Percentiles rank a stretch among this genome's conserved stretches.
Conservation (phyloP, 23 red algal genomes). For the Gracilaria vermiculophylla region DNA sequence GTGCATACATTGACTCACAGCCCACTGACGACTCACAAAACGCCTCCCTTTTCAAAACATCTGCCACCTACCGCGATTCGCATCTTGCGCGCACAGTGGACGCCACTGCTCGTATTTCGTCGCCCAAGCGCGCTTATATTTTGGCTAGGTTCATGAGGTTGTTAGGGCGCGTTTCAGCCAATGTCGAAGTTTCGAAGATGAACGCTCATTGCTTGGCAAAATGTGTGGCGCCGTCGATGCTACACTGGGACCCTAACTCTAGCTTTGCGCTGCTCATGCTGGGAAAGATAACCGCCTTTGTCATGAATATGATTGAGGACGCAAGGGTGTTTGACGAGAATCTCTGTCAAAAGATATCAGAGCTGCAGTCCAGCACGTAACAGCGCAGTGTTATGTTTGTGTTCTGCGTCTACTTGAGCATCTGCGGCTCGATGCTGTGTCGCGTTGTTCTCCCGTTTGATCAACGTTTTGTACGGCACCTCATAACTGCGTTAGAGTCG, state of each 20-base stretch:
- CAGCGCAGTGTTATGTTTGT: background rate
- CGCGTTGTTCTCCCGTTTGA: background rate
- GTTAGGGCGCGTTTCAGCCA: constrained; percentile 70
- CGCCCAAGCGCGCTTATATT: constrained; percentile 58
- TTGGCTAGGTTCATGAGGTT: constrained; percentile 74
- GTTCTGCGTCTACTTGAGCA: background rate
- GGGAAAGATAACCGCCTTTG: constrained; percentile 87
- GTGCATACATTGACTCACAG: constrained; percentile 45
- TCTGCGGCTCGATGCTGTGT: background rate
- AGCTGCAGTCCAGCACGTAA: constrained; percentile 23
- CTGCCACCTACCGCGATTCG: constrained; percentile 1
- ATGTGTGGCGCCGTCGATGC: constrained; percentile 78
- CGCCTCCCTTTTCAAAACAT: background rate
- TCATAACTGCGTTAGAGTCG: background rate
- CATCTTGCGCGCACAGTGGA: constrained; percentile 57
- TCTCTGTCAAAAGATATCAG: constrained; percentile 64
- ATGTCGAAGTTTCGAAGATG: constrained; percentile 69
- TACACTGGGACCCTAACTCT: constrained; percentile 85
- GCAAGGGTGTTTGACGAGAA: constrained; percentile 71
- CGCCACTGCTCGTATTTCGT: background rate
- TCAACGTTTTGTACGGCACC: background rate
- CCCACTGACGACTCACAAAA: background rate
- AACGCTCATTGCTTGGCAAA: constrained; percentile 86
- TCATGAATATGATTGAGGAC: constrained; percentile 89
- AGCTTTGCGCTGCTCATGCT: constrained; percentile 78